These are phyloP conservation scores for Saposhnikovia divaricata DNA, from an alignment of 129 eudicot genomes.

Conservation along the genomic window DNA sequence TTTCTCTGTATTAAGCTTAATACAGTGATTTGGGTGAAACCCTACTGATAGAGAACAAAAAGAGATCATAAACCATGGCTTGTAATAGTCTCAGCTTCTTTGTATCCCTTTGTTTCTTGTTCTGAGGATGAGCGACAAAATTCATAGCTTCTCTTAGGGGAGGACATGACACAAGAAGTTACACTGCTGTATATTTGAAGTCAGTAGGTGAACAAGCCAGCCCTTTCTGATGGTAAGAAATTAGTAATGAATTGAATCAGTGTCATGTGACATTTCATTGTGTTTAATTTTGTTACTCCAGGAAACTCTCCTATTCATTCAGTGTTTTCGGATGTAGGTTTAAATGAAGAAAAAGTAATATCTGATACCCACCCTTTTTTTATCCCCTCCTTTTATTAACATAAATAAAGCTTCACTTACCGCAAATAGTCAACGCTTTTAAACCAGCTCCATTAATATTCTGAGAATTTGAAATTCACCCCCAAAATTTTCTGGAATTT, in stretches of 20 bases:
- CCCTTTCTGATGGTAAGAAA: neutral
- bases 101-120: neutral
- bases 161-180: neutral
- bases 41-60: neutral
- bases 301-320: neutral
- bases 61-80: neutral
- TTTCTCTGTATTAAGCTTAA: too few relatives aligned
- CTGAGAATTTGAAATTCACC: neutral
- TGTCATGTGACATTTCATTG: neutral
- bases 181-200: neutral
- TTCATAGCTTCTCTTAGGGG: neutral
- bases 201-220: neutral
- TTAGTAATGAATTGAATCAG: neutral
- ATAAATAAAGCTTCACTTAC: too few relatives aligned
- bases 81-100: neutral
- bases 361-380: neutral
- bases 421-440: neutral
- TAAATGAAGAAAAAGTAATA: neutral
- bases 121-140: neutral
- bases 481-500: neutral
- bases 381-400: neutral
- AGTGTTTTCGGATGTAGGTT: neutral
- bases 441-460: neutral
- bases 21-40: neutral
- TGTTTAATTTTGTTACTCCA: neutral